Percentiles rank a stretch among this genome's conserved stretches.
Conservation (phyloP, 208 protist species). For the Leishmania turanica region DNA sequence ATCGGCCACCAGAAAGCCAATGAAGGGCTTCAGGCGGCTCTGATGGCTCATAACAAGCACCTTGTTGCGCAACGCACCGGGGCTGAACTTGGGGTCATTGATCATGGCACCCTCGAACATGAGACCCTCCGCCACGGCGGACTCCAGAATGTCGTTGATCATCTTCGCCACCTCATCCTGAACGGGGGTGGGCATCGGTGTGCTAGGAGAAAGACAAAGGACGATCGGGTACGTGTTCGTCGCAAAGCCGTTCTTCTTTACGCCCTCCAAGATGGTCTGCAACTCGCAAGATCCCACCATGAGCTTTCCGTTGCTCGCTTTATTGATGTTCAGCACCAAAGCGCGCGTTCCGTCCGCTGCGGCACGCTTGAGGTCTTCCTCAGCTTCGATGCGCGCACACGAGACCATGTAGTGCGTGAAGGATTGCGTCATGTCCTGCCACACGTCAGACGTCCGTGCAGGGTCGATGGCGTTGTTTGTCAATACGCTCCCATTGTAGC, state of each 20-base stretch:
- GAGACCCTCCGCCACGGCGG: conserved; percentile 74
- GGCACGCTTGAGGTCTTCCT: conserved; percentile 66
- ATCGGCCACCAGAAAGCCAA: conserved; percentile 86
- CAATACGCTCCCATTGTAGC: conserved; percentile 73
- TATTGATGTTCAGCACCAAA: conserved; percentile 63
- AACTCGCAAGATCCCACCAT: conserved; percentile 67
- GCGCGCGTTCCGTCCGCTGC: conserved; percentile 38
- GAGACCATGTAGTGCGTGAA: conserved; percentile 82
- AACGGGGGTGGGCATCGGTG: conserved; percentile 40
- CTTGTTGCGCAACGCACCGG: conserved; percentile 79
- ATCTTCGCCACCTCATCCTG: conserved; percentile 68
- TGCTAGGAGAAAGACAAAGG: conserved; percentile 64
- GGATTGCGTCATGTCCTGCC: conserved; percentile 91
- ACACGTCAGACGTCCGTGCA: conserved; percentile 72
- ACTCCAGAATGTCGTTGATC: conserved; percentile 54
- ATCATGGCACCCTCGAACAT: conserved; percentile 91
- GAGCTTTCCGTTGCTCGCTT: conserved; percentile 47
- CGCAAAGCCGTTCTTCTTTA: conserved; percentile 77
- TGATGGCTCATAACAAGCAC: conserved; percentile 83
- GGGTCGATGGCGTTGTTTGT: conserved; percentile 88
- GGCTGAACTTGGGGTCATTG: conserved; percentile 90
- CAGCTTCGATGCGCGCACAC: conserved; percentile 62
- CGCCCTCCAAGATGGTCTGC: conserved; percentile 53
- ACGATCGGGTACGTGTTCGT: conserved; percentile 84
- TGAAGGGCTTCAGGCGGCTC: conserved; percentile 76